phyloP scores from a whole-genome alignment of 2,329 filamentous ascomycete genomes.

The Talaromyces sp. region DNA sequence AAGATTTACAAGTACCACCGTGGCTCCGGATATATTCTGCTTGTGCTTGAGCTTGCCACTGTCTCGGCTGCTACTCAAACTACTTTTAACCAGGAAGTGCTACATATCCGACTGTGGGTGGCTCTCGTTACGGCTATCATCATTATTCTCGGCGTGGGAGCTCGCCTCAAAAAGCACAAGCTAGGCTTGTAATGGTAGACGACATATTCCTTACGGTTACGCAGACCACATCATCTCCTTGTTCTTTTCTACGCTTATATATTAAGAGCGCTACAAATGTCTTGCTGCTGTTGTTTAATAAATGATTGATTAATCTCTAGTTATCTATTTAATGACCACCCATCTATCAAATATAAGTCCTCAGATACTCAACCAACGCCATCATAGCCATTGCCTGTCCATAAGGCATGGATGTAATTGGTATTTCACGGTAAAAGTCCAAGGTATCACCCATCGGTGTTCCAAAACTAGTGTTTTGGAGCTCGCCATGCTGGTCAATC shows the following conservation, averaged over 20 bases:
- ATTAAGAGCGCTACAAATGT: background rate
- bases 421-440: conserved; percentile 74
- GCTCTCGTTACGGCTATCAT: conserved; percentile 63
- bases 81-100: conserved; percentile 62
- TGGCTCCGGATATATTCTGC: conserved; percentile 66
- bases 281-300: background rate
- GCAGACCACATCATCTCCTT: background rate
- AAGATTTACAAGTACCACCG: conserved; percentile 87
- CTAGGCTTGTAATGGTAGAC: conserved; percentile 48
- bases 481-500: conserved; percentile 63
- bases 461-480: conserved; percentile 71
- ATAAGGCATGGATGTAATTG: conserved; percentile 76
- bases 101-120: conserved; percentile 73
- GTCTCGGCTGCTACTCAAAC: conserved; percentile 73
- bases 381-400: conserved; percentile 83
- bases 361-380: conserved; percentile 69
- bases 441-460: conserved; percentile 70
- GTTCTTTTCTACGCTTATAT: background rate
- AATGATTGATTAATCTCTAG: background rate
- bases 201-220: background rate
- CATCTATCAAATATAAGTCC: conserved; percentile 50
- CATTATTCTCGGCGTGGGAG: conserved; percentile 66
- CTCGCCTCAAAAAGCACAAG: conserved; percentile 78
- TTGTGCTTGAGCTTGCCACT: conserved; percentile 68
- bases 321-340: background rate